Base-by-base conservation (phyloP, 2,329 filamentous ascomycete species). In the Remersonia thermophila region DNA sequence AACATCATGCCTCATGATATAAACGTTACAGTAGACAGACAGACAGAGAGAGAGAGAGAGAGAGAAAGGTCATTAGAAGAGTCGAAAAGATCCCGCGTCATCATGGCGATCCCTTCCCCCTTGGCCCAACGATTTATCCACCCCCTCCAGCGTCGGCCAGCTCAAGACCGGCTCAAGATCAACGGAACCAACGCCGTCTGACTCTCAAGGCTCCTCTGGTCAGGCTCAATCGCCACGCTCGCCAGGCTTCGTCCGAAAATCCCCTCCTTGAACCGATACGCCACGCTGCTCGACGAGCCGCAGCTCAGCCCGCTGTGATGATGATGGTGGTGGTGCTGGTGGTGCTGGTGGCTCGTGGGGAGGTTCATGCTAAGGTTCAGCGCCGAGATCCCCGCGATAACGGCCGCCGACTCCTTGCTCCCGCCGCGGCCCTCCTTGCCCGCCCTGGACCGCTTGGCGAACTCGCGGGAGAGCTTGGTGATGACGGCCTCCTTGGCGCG, bases 401-500 rank as follows among this genome's bases (percentile, higher is more conserved):
- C 59, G 11, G 51, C 51, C 3, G 54, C 48, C 16, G 51, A 51
- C 30, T 50, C 50, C 36, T 54, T 56, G 39, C 51, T 57, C 38
- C 36, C 8, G 6, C 27, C n/a, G 26, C 15, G 32, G 28, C 16
- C 23, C 20, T 29, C 15, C 13, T 27, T 18, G 8, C 25, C 27
- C 10, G 32, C 32, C 18, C 7, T 28, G 30, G 29, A 34, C 12
- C 43, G 39, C 30, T 39, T 44, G 38, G 43, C 37, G 14, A 66
- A 75, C 50, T 77, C 69, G 37, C 63, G 63, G 47, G 63, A 68
- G 34, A 79, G 62, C 47, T 75, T 75, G 41, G 61, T 64, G 37
- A 79, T 57, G 10, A 80, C 73, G 1, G 71, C 69, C 43, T 73
- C 71, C 51, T 71, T 73, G 25, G 74, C 75, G 40, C 69, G 67